phyloP scores from a whole-genome alignment of 331 rosid genomes.

The Erythrophleum ivorense region DNA sequence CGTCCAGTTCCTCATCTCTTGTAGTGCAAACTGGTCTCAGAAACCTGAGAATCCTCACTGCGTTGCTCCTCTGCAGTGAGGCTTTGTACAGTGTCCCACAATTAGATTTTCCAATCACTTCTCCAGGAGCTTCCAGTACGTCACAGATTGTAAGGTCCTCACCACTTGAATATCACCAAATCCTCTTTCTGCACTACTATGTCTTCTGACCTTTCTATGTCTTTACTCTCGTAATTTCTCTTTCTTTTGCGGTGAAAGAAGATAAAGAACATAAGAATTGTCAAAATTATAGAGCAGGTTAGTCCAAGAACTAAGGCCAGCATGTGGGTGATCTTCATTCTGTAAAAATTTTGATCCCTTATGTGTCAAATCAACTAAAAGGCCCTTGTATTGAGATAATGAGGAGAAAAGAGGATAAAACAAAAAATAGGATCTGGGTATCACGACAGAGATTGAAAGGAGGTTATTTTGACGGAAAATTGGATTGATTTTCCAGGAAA shows the following conservation, averaged over 20 bases:
- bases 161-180: constrained; percentile 70
- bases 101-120: constrained; percentile 89
- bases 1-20: constrained; percentile 62
- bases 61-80: constrained; percentile 62
- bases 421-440: constrained; percentile 47
- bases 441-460: constrained; percentile 29
- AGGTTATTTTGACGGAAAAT: constrained; percentile 27
- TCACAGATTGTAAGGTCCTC: constrained; percentile 75
- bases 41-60: constrained; percentile 80
- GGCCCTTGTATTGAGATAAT: too few species aligned
- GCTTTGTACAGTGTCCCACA: constrained; percentile 89
- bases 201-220: constrained; percentile 58
- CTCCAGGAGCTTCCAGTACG: constrained; percentile 88
- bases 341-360: background rate
- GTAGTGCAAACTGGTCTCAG: constrained; percentile 76
- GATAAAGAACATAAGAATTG: constrained; percentile 48
- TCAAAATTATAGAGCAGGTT: constrained; percentile 43
- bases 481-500: background rate
- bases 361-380: too few species aligned
- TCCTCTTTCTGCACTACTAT: constrained; percentile 48
- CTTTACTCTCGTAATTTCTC: constrained; percentile 44
- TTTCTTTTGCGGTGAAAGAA: constrained; percentile 47
- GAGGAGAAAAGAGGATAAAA: too few species aligned
- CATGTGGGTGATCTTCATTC: constrained; percentile 49
- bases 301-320: constrained; percentile 58